A percentile compares a stretch with the other conserved stretches of the same genome.
Evolutionary conservation across 2,329 filamentous ascomycete genomes (phyloP).

Genomic region (Nannizziopsis barbatae): DNA sequence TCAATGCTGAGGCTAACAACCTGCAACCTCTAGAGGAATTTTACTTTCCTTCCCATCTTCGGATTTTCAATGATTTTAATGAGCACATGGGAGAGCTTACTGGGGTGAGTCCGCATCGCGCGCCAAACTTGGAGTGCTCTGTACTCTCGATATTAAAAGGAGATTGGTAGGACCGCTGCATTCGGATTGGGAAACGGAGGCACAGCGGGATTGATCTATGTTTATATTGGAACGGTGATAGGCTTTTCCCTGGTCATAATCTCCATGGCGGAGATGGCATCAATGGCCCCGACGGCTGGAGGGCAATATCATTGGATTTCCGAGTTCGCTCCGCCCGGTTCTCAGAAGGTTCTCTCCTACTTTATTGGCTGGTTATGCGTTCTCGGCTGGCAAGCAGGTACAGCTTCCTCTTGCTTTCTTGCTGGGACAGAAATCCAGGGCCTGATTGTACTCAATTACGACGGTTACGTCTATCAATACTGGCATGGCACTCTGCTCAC

Average conservation of each 20-base stretch:
- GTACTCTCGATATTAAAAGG: not conserved
- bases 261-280: constrained; percentile 35
- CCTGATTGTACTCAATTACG: constrained; percentile 24
- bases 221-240: constrained; percentile 24
- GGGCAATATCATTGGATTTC: constrained; percentile 36
- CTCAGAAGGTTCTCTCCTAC: constrained; percentile 37
- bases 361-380: constrained; percentile 25
- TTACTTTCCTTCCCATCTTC: constrained; percentile 9
- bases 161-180: constrained; percentile 18
- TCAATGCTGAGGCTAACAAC: not conserved
- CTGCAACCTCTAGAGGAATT: constrained; percentile 4
- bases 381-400: constrained; percentile 23
- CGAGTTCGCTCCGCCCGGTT: constrained; percentile 33
- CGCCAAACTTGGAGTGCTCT: not conserved
- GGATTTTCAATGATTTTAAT: constrained; percentile 8
- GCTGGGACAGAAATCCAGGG: constrained; percentile 26
- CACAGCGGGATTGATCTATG: constrained; percentile 31
- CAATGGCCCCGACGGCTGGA: constrained; percentile 35
- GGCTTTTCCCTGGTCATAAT: constrained; percentile 30
- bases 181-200: constrained; percentile 29
- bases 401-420: constrained; percentile 19
- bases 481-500: constrained; percentile 33
- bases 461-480: constrained; percentile 22
- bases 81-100: not conserved
- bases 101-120: not conserved